Conservation (phyloP, 805 yeast genomes). For the Metschnikowia santaceciliae region DNA sequence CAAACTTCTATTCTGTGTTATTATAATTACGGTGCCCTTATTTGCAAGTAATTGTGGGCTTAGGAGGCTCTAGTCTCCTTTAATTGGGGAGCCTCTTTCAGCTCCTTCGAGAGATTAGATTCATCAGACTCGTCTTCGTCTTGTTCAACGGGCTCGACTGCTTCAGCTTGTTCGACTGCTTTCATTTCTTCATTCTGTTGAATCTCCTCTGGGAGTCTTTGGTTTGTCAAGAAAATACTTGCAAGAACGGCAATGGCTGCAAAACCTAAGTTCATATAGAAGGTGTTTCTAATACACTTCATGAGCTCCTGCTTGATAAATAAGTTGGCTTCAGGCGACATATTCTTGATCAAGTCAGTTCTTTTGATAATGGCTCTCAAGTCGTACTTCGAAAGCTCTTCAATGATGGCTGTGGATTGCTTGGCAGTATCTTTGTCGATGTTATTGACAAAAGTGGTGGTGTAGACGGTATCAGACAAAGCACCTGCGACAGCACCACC, state of each 20-base stretch:
- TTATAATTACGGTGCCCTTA: background rate
- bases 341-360: slow-evolving; percentile 12
- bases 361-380: slow-evolving; percentile 14
- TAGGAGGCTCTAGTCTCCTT: background rate
- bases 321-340: slow-evolving; percentile 18
- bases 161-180: slow-evolving; percentile 1
- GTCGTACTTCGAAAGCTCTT: slow-evolving; percentile 19
- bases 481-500: slow-evolving; percentile 45
- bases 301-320: slow-evolving; percentile 29
- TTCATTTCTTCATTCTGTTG: slow-evolving; percentile 11
- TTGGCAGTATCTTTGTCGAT: slow-evolving; percentile 7
- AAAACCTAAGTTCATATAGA: slow-evolving; percentile 37
- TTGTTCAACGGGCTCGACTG: slow-evolving; percentile 1
- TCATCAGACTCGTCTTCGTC: slow-evolving; percentile 1
- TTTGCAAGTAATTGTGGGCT: background rate
- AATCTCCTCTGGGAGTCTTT: slow-evolving; percentile 31
- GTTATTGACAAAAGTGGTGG: slow-evolving; percentile 20
- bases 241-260: slow-evolving; percentile 28
- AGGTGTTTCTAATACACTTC: slow-evolving; percentile 38
- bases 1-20: background rate
- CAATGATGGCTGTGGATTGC: slow-evolving; percentile 15
- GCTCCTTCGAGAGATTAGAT: background rate
- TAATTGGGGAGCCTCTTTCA: background rate
- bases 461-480: slow-evolving; percentile 40
- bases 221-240: slow-evolving; percentile 37